phyloP scores from a whole-genome alignment of 2,329 filamentous ascomycete species.

The Colletotrichum eremochloae region DNA sequence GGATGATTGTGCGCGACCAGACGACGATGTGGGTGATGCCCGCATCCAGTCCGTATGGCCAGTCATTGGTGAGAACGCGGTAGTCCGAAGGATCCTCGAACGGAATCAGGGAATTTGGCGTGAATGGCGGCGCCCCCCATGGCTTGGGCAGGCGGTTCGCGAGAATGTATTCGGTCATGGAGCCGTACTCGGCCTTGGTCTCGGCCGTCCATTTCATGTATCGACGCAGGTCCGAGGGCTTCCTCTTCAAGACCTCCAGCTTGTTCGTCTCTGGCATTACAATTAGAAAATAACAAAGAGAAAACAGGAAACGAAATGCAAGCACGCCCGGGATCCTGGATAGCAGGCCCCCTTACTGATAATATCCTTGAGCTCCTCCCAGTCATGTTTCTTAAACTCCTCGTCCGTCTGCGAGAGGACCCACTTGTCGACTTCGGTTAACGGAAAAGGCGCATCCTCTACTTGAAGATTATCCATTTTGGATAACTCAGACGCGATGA shows the following conservation, averaged over 20 bases:
- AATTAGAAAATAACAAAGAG: constrained; percentile 3
- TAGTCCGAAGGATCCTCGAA: constrained; percentile 70
- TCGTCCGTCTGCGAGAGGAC: constrained; percentile 75
- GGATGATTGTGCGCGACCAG: constrained; percentile 88
- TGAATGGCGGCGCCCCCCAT: constrained; percentile 76
- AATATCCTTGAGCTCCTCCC: constrained; percentile 78
- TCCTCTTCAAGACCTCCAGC: constrained; percentile 81
- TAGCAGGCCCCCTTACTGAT: constrained; percentile 61
- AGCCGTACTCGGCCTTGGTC: constrained; percentile 80
- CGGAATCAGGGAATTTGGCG: constrained; percentile 62
- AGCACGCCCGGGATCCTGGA: constrained; percentile 1
- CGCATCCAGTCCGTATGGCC: constrained; percentile 84
- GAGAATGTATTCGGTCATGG: constrained; percentile 83
- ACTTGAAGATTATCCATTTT: constrained; percentile 57
- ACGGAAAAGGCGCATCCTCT: constrained; percentile 67
- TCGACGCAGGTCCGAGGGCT: constrained; percentile 82
- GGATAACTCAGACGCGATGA: neutral
- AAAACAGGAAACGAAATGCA: neutral
- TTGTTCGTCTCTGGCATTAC: constrained; percentile 64
- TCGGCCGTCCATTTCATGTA: constrained; percentile 84
- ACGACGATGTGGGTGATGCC: constrained; percentile 86
- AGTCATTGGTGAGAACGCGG: constrained; percentile 88
- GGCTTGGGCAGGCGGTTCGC: constrained; percentile 74
- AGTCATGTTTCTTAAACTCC: constrained; percentile 77
- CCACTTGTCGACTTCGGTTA: constrained; percentile 70